These are phyloP conservation scores for Tylopilus sp. DNA, from an alignment of 768 basidiomycete genomes.

Conservation along the genomic window DNA sequence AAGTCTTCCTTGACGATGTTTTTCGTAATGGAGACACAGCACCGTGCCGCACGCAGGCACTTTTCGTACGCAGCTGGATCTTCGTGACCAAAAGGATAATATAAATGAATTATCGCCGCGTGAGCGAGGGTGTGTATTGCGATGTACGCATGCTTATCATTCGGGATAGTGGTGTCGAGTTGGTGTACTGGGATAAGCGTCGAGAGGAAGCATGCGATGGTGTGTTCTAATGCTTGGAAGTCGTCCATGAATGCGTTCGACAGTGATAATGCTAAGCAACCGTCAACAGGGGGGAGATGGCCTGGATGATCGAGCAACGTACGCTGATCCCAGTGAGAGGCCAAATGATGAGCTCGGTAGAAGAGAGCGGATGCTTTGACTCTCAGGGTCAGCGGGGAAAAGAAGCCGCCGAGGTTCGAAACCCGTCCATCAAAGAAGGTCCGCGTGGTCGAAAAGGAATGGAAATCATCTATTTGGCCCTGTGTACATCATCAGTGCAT, in stretches of 20 bases:
- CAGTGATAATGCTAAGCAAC: constrained; percentile 39
- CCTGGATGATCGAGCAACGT: constrained; percentile 25
- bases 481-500: constrained; percentile 28
- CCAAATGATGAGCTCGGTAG: constrained; percentile 60
- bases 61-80: constrained; percentile 63
- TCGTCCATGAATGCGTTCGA: constrained; percentile 52
- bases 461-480: constrained; percentile 54
- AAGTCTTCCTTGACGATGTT: constrained; percentile 63
- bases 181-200: constrained; percentile 65
- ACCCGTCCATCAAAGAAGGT: constrained; percentile 61
- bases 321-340: constrained; percentile 62
- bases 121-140: constrained; percentile 64
- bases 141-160: constrained; percentile 59
- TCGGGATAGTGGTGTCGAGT: constrained; percentile 49
- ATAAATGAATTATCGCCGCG: constrained; percentile 62
- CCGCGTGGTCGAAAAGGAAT: constrained; percentile 55
- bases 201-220: constrained; percentile 59
- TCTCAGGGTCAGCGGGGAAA: constrained; percentile 61
- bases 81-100: constrained; percentile 57
- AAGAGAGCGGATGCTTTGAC: constrained; percentile 77
- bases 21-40: constrained; percentile 57
- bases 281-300: constrained; percentile 19
- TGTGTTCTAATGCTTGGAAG: constrained; percentile 58
- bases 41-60: constrained; percentile 60
- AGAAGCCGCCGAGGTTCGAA: constrained; percentile 46